A percentile compares a stretch with the other conserved stretches of the same genome.
phyloP scores from a whole-genome alignment of 768 basidiomycete genomes.

The Lactifluus volemus region DNA sequence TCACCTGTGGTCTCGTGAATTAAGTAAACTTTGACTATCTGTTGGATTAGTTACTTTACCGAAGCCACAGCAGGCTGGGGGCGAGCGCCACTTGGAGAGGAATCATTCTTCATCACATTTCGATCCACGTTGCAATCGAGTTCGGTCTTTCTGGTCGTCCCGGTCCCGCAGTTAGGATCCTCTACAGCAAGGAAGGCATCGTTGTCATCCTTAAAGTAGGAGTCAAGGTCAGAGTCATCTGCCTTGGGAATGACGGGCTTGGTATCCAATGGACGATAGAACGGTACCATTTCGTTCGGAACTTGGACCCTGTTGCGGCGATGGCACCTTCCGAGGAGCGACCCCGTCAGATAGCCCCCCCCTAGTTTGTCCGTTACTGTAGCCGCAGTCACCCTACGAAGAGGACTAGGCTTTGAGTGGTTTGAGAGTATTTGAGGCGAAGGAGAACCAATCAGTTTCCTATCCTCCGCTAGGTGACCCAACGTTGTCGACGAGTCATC shows the following conservation, averaged over 20 bases:
- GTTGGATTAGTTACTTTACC: background rate
- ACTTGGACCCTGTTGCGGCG: background rate
- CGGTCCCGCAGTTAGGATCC: background rate
- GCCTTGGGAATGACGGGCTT: background rate
- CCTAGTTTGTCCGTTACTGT: background rate
- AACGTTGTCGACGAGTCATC: background rate
- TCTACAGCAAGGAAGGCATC: constrained; percentile 3
- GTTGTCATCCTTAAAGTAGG: constrained; percentile 20
- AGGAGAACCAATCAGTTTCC: background rate
- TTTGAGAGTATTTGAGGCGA: background rate
- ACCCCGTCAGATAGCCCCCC: background rate
- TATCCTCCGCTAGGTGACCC: constrained; percentile 2
- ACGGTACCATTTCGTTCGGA: background rate
- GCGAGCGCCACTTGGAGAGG: background rate
- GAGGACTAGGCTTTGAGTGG: constrained; percentile 1
- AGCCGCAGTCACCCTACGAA: background rate
- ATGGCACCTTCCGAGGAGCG: background rate
- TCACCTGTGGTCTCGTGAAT: background rate
- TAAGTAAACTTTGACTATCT: background rate
- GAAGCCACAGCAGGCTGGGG: background rate
- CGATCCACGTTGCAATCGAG: background rate
- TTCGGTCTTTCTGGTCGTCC: background rate
- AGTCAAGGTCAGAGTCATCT: constrained; percentile 16
- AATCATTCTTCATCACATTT: background rate
- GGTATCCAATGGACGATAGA: background rate